Percentiles rank a stretch among this genome's conserved stretches.
Conservation (phyloP, 1,284 basidiomycete genomes). For the Microbotryomycetes sp. region DNA sequence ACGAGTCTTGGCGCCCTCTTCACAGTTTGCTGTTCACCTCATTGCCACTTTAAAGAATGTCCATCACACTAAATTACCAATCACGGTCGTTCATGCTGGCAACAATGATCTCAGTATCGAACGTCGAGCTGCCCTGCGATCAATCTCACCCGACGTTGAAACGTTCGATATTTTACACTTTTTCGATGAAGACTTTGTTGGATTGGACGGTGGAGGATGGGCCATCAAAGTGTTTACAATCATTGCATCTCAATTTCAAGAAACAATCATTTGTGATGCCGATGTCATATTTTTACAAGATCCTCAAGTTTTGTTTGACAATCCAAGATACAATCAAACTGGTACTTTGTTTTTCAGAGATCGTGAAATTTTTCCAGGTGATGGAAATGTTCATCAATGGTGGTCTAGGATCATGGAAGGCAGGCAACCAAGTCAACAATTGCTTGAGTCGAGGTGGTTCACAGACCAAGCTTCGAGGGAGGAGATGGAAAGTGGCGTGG, state of each 20-base stretch:
- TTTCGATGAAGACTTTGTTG: slow-evolving; percentile 29
- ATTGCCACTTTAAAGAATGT: slow-evolving; percentile 31
- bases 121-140: slow-evolving; percentile 26
- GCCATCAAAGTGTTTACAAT: slow-evolving; percentile 33
- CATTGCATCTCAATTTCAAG: slow-evolving; percentile 24
- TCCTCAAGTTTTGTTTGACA: slow-evolving; percentile 20
- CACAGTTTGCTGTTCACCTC: slow-evolving; percentile 28
- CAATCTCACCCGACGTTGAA: slow-evolving; percentile 24
- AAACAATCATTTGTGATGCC: slow-evolving; percentile 31
- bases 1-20: not conserved
- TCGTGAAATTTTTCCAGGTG: slow-evolving; percentile 31
- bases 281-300: slow-evolving; percentile 32
- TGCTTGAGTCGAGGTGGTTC: slow-evolving; percentile 22
- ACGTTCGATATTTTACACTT: slow-evolving; percentile 27
- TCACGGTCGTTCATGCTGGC: slow-evolving; percentile 31
- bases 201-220: slow-evolving; percentile 30
- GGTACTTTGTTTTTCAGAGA: slow-evolving; percentile 34
- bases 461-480: slow-evolving; percentile 21
- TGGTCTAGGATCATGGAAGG: slow-evolving; percentile 26
- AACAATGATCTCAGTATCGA: slow-evolving; percentile 23
- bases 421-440: slow-evolving; percentile 15
- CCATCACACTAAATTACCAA: slow-evolving; percentile 28
- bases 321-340: slow-evolving; percentile 26
- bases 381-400: slow-evolving; percentile 32
- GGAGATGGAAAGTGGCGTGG: slow-evolving; percentile 35